These are phyloP conservation scores for Chenopodium quinoa DNA, from an alignment of 148 eudicot species.

Conservation along the genomic window DNA sequence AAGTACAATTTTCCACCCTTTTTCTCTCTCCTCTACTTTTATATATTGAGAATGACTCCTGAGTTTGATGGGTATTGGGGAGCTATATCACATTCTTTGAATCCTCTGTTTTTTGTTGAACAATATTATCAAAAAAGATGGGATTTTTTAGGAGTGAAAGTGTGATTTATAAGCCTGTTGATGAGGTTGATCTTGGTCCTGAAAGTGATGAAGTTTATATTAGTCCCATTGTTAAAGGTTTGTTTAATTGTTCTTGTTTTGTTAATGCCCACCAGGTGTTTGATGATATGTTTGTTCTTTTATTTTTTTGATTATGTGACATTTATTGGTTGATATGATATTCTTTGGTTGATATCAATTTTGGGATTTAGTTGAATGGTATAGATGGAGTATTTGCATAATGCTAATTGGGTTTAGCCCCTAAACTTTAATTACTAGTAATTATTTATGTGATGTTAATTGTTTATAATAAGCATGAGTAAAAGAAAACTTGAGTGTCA, in stretches of 20 bases:
- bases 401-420: background rate
- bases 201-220: constrained; percentile 55
- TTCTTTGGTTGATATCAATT: background rate
- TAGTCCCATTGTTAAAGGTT: constrained; percentile 75
- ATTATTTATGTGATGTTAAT: too few relatives aligned
- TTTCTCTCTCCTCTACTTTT: background rate
- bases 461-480: too few relatives aligned
- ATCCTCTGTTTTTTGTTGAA: constrained; percentile 5
- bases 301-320: background rate
- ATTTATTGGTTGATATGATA: background rate
- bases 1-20: background rate
- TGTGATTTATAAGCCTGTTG: constrained; percentile 61
- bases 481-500: too few relatives aligned
- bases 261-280: constrained; percentile 17
- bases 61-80: background rate
- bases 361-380: background rate
- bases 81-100: background rate
- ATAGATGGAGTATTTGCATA: too few relatives aligned
- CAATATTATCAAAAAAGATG: constrained; percentile 11
- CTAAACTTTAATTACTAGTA: background rate
- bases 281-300: background rate
- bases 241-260: background rate
- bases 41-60: background rate
- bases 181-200: constrained; percentile 58
- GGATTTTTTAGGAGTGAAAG: constrained; percentile 39